Conservation (phyloP, 768 basidiomycete species). For the Fomitopsis pulvina region DNA sequence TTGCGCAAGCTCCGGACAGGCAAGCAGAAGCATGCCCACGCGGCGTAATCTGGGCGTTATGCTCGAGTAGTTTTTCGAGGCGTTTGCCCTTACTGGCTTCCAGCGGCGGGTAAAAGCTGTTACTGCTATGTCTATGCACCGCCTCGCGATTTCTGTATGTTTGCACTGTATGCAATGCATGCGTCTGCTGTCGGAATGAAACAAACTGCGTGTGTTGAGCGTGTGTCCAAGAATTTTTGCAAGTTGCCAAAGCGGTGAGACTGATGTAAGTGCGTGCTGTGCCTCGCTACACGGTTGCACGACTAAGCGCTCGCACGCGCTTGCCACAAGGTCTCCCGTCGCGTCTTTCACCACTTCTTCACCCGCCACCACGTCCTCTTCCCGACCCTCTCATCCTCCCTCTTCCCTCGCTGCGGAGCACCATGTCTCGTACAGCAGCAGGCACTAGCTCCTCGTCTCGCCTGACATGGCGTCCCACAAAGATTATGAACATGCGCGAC, state of each 20-base stretch:
- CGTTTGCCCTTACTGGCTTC: slow-evolving; percentile 4
- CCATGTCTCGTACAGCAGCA: slow-evolving; percentile 19
- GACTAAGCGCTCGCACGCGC: neutral
- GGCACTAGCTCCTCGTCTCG: slow-evolving; percentile 14
- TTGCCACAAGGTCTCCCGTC: neutral
- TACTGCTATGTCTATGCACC: slow-evolving; percentile 13
- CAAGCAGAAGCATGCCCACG: slow-evolving; percentile 89
- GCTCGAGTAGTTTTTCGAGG: neutral
- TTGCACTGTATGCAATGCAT: slow-evolving; percentile 1
- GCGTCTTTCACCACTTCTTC: slow-evolving; percentile 2
- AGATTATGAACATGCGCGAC: slow-evolving; percentile 89
- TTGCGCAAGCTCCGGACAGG: slow-evolving; percentile 86
- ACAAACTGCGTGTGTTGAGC: neutral
- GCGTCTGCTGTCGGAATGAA: neutral
- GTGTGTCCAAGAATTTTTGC: too few relatives aligned
- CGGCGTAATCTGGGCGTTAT: slow-evolving; percentile 23
- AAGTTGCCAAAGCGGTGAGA: neutral
- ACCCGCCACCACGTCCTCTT: slow-evolving; percentile 5
- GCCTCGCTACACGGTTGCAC: neutral
- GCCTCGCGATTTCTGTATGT: slow-evolving; percentile 13
- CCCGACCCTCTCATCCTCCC: slow-evolving; percentile 3
- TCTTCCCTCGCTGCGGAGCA: slow-evolving; percentile 6
- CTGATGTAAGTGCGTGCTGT: slow-evolving; percentile 1
- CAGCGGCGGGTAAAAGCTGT: slow-evolving; percentile 9
- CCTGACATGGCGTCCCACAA: slow-evolving; percentile 66